Percentiles rank a stretch among this genome's conserved stretches.
Evolutionary conservation across 2,329 filamentous ascomycete species (phyloP).

Genomic region (Magnaporthiopsis poae): DNA sequence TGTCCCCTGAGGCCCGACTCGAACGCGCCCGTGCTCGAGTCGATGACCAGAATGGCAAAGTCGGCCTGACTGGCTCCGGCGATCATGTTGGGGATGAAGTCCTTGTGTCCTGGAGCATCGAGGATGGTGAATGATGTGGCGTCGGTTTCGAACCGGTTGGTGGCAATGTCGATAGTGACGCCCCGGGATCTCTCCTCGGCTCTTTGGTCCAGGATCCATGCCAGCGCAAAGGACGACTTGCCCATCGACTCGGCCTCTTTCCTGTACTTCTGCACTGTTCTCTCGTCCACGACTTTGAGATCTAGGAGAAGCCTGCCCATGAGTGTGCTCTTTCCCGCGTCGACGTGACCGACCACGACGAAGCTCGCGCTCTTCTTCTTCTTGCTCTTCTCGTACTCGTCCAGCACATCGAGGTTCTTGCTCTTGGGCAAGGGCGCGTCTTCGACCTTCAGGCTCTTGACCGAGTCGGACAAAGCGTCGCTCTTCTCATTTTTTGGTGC

Average conservation of each 20-base stretch:
- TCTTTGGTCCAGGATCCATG: constrained; percentile 92
- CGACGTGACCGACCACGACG: constrained; percentile 91
- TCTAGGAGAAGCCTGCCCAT: constrained; percentile 93
- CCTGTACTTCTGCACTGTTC: constrained; percentile 77
- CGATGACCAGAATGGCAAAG: constrained; percentile 88
- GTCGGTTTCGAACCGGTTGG: constrained; percentile 85
- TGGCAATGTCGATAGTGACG: constrained; percentile 94
- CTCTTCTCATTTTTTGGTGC: constrained; percentile 15
- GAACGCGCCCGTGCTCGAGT: constrained; percentile 81
- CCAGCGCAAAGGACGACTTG: constrained; percentile 89
- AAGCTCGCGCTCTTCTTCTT: constrained; percentile 79
- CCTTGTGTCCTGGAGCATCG: constrained; percentile 85
- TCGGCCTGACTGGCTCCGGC: constrained; percentile 92
- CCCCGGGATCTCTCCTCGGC: constrained; percentile 80
- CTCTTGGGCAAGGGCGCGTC: constrained; percentile 50
- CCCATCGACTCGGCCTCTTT: constrained; percentile 85
- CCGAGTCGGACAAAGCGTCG: constrained; percentile 26
- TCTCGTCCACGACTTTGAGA: constrained; percentile 74
- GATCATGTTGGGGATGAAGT: constrained; percentile 99
- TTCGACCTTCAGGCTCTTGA: constrained; percentile 32
- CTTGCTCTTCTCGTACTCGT: constrained; percentile 65
- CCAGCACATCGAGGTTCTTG: constrained; percentile 76
- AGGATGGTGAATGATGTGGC: constrained; percentile 84
- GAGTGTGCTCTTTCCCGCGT: constrained; percentile 92
- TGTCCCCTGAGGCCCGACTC: constrained; percentile 89